Conservation (phyloP, 345 rosid species). For the Reutealis trisperma region DNA sequence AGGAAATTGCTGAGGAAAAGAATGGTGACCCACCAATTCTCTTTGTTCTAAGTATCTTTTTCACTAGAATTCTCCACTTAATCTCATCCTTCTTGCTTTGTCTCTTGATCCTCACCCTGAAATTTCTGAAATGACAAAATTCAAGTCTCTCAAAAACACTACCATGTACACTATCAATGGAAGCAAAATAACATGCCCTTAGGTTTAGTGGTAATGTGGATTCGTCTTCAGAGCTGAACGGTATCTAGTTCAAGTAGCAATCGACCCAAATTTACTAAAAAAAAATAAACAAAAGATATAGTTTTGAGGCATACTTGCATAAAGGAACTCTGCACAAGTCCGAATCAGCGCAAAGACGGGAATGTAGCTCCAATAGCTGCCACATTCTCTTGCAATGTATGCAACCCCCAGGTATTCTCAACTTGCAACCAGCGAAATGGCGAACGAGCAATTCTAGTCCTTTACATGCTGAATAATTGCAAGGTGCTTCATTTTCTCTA, state of each 20-base stretch:
- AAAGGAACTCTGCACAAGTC: conserved; percentile 72
- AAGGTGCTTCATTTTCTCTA: conserved; percentile 47
- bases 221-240: no score
- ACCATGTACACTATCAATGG: no score
- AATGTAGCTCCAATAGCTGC: conserved; percentile 83
- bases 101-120: conserved; percentile 61
- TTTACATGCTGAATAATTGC: conserved; percentile 70
- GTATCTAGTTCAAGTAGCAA: no score
- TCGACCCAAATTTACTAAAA: no score
- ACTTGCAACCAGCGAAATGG: conserved; percentile 76
- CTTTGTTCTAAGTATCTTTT: conserved; percentile 61
- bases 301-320: conserved; percentile 49
- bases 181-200: no score
- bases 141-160: no score
- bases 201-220: no score
- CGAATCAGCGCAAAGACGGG: conserved; percentile 72
- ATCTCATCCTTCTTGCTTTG: conserved; percentile 76
- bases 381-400: conserved; percentile 93
- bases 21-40: conserved; percentile 55
- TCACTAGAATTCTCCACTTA: conserved; percentile 69
- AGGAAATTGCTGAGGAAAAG: conserved; percentile 32
- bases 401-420: conserved; percentile 81
- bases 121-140: conserved; percentile 44
- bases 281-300: no score
- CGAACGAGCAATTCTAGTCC: conserved; percentile 78